Evolutionary conservation across 1,139 yeast species (phyloP), one percentile per base, ranked within the genome.

Genomic region (Suhomyces bokatorum): DNA sequence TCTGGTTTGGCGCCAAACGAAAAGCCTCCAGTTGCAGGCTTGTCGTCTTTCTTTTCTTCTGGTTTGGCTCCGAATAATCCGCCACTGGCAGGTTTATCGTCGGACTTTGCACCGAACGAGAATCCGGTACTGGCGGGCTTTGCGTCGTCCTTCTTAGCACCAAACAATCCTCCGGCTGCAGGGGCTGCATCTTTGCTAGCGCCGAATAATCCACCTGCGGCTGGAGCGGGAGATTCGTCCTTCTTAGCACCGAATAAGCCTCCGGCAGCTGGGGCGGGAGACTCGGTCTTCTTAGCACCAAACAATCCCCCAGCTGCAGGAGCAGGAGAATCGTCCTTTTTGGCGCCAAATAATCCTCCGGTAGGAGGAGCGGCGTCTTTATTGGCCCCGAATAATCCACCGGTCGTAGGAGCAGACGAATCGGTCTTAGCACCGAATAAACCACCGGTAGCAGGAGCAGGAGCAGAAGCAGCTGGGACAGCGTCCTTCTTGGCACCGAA

Each of bases 311-410:
- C 52, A 30, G 55, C 54, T 8, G 56, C 49, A 20, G 52, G 20
- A 7, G 57, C 37, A 22, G 44, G 33, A 7, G 37, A 24, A 12
- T 28, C 43, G 24, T 13, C 17, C 26, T 4, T n/a, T n/a, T n/a
- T 12, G 13, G 32, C 53, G 3, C 68, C 70, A 42, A 66, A 64
- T 10, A 62, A 46, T 33, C 61, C 55, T 7, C 57, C 58, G n/a
- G 54, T 20, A n/a, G 58, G 49, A 16, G 45, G 37, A 3, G 42
- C 30, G 16, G 14, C 20, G 16, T 37, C 39, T n/a, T 35, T 40
- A 10, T 37, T 62, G n/a, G 63, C 53, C 6, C 72, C 72, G 48
- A 66, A 59, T 29, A 62, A 49, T 22, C 55, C 58, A n/a, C 60
- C 28, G 6, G 24, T 8, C 8, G 24, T 8, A 27, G 41, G 12